Percentiles rank a stretch among this genome's conserved stretches.
Conservation (phyloP, 2,329 filamentous ascomycete genomes). For the Colletotrichum eleusines region DNA sequence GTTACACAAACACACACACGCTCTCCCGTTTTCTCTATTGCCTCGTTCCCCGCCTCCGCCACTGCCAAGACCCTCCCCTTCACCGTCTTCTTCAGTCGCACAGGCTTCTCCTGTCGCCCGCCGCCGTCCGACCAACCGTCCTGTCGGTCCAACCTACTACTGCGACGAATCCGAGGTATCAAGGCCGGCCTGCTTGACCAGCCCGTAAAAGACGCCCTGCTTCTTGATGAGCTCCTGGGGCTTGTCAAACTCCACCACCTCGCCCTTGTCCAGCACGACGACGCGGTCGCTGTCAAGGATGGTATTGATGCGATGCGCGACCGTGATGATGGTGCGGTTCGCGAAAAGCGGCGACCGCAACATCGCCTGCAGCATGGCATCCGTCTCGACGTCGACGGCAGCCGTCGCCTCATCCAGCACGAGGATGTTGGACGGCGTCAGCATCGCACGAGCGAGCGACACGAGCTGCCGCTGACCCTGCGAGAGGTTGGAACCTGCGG, state of each 20-base stretch:
- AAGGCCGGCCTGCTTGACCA: constrained; percentile 92
- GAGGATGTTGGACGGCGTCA: constrained; percentile 96
- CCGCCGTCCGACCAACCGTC: neutral
- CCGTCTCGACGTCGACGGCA: constrained; percentile 75
- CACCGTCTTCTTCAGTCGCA: constrained; percentile 2
- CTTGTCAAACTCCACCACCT: constrained; percentile 92
- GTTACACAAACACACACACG: constrained; percentile 7
- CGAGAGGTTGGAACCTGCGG: constrained; percentile 88
- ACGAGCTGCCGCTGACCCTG: constrained; percentile 95
- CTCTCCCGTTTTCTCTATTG: constrained; percentile 1
- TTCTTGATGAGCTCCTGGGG: constrained; percentile 81
- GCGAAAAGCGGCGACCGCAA: constrained; percentile 77
- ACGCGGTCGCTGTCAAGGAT: constrained; percentile 92
- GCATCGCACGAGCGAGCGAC: constrained; percentile 90
- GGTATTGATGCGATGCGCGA: constrained; percentile 98
- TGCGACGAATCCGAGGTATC: constrained; percentile 52
- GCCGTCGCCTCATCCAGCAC: constrained; percentile 97
- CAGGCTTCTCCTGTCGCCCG: neutral
- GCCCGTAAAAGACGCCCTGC: constrained; percentile 85
- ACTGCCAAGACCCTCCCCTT: neutral
- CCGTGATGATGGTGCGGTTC: constrained; percentile 96
- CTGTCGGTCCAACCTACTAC: constrained; percentile 46
- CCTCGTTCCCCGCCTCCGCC: neutral
- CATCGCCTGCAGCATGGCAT: constrained; percentile 74
- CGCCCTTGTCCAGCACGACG: constrained; percentile 90